Evolutionary conservation across 106 monocot species (phyloP).

Genomic region (Dendrobium catenatum): DNA sequence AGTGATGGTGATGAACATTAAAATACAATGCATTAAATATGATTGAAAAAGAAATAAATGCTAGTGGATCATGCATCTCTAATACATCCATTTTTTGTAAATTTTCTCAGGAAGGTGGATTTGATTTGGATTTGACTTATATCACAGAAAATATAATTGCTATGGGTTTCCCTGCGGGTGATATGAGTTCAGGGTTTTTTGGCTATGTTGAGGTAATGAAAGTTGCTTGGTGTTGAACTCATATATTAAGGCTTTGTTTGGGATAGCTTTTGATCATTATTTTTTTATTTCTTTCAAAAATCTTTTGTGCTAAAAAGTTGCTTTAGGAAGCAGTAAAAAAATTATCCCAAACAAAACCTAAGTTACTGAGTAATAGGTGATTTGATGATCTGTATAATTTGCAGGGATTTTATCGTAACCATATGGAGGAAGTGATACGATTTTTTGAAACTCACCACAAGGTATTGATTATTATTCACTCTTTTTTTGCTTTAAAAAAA

Average conservation of each 20-base stretch:
- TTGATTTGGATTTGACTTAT: constrained; percentile 96
- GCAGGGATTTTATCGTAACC: constrained; percentile 93
- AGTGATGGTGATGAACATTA: not conserved
- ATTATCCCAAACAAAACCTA: no score
- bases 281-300: no score
- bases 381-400: constrained; percentile 11
- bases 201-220: constrained; percentile 92
- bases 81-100: not conserved
- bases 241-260: not conserved
- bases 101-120: constrained; percentile 79
- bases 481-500: not conserved
- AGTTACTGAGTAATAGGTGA: not conserved
- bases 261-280: no score
- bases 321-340: no score
- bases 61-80: not conserved
- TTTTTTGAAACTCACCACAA: constrained; percentile 96
- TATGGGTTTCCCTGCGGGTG: constrained; percentile 98
- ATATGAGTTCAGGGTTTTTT: constrained; percentile 97
- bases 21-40: not conserved
- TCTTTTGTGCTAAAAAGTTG: no score
- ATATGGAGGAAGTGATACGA: constrained; percentile 99
- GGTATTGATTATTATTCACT: constrained; percentile 31
- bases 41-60: not conserved
- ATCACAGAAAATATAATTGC: constrained; percentile 98
- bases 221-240: not conserved